These are phyloP conservation scores for Chaetomiaceae sp. DNA, from an alignment of 2,329 filamentous ascomycete species.

Conservation along the genomic window DNA sequence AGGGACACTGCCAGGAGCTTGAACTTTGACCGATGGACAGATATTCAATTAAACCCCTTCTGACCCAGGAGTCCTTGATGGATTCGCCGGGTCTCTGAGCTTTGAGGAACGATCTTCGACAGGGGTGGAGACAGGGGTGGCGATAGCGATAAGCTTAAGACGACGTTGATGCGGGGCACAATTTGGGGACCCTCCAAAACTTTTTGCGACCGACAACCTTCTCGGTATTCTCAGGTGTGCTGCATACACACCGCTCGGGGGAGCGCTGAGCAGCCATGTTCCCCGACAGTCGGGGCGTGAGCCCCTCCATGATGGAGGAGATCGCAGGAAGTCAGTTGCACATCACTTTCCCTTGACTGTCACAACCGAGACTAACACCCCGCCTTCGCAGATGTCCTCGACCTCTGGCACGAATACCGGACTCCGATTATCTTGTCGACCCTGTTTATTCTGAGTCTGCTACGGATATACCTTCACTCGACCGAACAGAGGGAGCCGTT, in stretches of 20 bases:
- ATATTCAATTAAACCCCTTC: too few relatives aligned
- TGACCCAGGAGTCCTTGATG: too few relatives aligned
- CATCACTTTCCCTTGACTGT: too few relatives aligned
- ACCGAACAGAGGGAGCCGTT: constrained; percentile 34
- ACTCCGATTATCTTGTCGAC: constrained; percentile 40
- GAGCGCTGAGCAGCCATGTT: constrained; percentile 13
- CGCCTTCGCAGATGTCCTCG: constrained; percentile 20
- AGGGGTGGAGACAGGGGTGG: background rate
- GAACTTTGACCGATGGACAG: too few relatives aligned
- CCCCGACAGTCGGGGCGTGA: constrained; percentile 13
- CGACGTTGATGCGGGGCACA: constrained; percentile 16
- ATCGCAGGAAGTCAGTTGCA: constrained; percentile 12
- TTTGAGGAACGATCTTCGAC: background rate
- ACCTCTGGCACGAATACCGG: constrained; percentile 44
- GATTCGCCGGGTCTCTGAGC: too few relatives aligned
- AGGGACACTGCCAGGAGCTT: too few relatives aligned
- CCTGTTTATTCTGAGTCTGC: constrained; percentile 35
- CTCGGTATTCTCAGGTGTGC: background rate
- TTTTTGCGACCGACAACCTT: background rate
- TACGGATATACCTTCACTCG: constrained; percentile 42
- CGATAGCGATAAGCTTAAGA: constrained; percentile 4
- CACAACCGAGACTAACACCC: background rate
- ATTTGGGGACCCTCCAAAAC: constrained; percentile 8
- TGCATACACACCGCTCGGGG: background rate
- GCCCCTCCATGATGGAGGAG: constrained; percentile 9